Evolutionary conservation across 2,329 filamentous ascomycete genomes (phyloP).

Genomic region (Colletotrichum spaethianum): DNA sequence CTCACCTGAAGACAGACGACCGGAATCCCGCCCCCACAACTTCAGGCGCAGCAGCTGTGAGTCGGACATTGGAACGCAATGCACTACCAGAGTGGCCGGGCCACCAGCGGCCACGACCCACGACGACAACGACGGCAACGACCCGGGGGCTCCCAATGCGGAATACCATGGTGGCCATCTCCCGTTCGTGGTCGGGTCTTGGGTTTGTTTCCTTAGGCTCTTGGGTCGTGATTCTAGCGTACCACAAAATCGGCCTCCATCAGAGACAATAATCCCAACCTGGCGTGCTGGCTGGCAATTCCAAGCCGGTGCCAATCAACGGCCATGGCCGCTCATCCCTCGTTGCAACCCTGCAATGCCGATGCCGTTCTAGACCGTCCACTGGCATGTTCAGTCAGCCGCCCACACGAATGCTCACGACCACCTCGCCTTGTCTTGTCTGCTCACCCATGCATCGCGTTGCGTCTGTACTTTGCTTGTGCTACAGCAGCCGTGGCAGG

Average conservation of each 20-base stretch:
- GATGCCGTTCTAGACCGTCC: slow-evolving; percentile 27
- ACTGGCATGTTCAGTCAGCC: slow-evolving; percentile 20
- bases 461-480: background rate
- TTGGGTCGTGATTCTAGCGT: background rate
- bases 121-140: background rate
- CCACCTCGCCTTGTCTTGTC: background rate
- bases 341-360: slow-evolving; percentile 25
- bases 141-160: slow-evolving; percentile 17
- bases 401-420: background rate
- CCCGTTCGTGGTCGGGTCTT: slow-evolving; percentile 18
- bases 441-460: background rate
- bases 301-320: slow-evolving; percentile 22
- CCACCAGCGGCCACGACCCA: background rate
- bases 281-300: slow-evolving; percentile 26
- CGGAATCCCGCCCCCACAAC: slow-evolving; percentile 29
- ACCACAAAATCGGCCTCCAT: slow-evolving; percentile 13
- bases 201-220: background rate
- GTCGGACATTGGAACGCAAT: slow-evolving; percentile 37
- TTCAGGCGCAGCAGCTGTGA: slow-evolving; percentile 33
- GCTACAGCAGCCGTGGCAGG: background rate
- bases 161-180: slow-evolving; percentile 31
- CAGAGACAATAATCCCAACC: slow-evolving; percentile 21
- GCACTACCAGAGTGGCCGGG: slow-evolving; percentile 13
- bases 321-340: slow-evolving; percentile 19
- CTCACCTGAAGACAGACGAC: slow-evolving; percentile 35